Base-by-base conservation (phyloP, 176 grass and related monocot genomes). In the Bonia amplexicaulis region DNA sequence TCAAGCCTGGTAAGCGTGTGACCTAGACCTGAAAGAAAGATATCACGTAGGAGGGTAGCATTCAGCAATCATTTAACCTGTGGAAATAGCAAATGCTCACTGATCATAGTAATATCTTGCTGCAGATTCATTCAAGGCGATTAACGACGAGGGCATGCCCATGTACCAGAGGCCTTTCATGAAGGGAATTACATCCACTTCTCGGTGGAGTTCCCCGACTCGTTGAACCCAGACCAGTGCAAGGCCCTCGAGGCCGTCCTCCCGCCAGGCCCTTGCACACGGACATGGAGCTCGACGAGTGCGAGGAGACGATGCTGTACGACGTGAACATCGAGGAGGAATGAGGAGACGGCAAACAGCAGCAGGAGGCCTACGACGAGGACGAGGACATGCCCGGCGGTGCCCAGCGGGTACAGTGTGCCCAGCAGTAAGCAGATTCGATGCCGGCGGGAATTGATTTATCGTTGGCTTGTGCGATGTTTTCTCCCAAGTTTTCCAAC, bases 171-270 rank as follows among this genome's bases (percentile, higher is more conserved):
- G 87, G 79, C 87, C 94, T 0, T 97, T 93, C 85, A 94, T 97
- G 94, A 97, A 86, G 85, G 94, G 94, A 63, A 97, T 15, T 97
- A 97, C 87, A 90, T 97, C 85, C 94, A 94, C 73, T 97, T 97
- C 66, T 88, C 91, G 0, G 91, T 97, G 6, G 94, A 94, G 0
- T 97, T 97, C 85, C 94, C 94, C 0, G 94, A 97, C 77, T 82
- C 91, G 0, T 16, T 97, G 49, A 88, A 47, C 74, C 89, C 7
- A 0, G 94, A 97, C 6, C 87, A 97, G 70, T 92, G 94, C 89
- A 97, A 92, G 82, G 91, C 94, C 6, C 85, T 97, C 0, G 89
- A 92, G 68, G 55, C 78, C 0, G 68, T 90, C 58, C 92, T 97
- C 19, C 94, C 94, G 2, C 85, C 8, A 92, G 82, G 85, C 85